These are phyloP conservation scores for Amyloporia xantha DNA, from an alignment of 768 basidiomycete species.

Conservation along the genomic window DNA sequence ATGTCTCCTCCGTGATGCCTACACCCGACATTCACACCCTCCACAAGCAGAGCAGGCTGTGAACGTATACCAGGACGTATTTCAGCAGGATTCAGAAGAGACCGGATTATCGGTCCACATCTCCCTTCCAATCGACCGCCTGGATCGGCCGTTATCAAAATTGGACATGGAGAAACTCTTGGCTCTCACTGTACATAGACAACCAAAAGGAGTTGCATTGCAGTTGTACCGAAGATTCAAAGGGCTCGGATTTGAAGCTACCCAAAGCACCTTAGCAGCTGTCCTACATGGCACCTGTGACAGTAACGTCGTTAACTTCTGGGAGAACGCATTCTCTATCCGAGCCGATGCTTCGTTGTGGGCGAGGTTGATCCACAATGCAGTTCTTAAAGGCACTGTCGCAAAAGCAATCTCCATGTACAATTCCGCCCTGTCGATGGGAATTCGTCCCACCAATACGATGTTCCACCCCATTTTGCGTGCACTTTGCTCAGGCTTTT, in stretches of 20 bases:
- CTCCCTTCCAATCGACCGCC: not conserved
- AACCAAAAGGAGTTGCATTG: not conserved
- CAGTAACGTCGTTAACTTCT: slow-evolving; percentile 35
- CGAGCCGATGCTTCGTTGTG: slow-evolving; percentile 41
- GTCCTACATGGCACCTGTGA: slow-evolving; percentile 37
- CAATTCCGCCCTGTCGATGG: slow-evolving; percentile 34
- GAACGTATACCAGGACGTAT: not conserved
- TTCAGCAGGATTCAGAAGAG: not conserved
- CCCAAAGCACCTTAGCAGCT: slow-evolving; percentile 29
- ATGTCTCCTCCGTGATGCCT: not conserved
- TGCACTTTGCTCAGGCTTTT: slow-evolving; percentile 36
- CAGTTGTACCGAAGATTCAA: slow-evolving; percentile 1
- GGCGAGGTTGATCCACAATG: slow-evolving; percentile 48
- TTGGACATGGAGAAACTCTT: too few species aligned
- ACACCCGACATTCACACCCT: not conserved
- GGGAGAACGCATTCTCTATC: slow-evolving; percentile 36
- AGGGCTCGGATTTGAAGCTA: slow-evolving; percentile 25
- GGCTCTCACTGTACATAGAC: too few species aligned
- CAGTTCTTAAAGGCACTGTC: not conserved
- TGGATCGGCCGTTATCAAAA: too few species aligned
- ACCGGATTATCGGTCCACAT: too few species aligned
- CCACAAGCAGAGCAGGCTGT: not conserved
- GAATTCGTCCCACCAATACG: slow-evolving; percentile 41
- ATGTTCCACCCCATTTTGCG: slow-evolving; percentile 52
- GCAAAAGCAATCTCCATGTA: slow-evolving; percentile 45